Conservation (phyloP, 208 protist species). For the Crithidia expoeki region DNA sequence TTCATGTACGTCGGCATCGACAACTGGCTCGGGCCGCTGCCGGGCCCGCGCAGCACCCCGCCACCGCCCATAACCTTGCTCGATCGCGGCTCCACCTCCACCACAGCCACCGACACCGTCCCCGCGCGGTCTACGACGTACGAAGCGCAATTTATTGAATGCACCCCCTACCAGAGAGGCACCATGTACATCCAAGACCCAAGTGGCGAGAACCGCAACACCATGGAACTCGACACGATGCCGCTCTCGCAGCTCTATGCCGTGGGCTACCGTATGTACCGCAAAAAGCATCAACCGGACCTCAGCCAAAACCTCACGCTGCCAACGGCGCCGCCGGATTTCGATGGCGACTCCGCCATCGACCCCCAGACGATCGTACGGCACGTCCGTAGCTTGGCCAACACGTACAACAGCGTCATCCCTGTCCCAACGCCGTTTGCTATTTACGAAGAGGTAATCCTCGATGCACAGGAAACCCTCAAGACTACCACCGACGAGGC, state of each 20-base stretch:
- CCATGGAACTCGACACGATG: conserved; percentile 46
- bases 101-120: conserved; percentile 44
- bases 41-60: conserved; percentile 14
- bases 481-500: conserved; percentile 27
- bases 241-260: conserved; percentile 73
- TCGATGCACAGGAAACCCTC: conserved; percentile 33
- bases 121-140: conserved; percentile 73
- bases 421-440: conserved; percentile 66
- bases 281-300: conserved; percentile 40
- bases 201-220: conserved; percentile 33
- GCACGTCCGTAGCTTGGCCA: conserved; percentile 74
- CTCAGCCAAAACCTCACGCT: conserved; percentile 36
- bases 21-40: conserved; percentile 34
- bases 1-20: conserved; percentile 36
- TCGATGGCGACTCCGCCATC: conserved; percentile 70
- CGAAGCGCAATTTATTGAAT: conserved; percentile 57
- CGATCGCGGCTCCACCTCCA: conserved; percentile 41
- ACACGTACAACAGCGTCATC: conserved; percentile 47
- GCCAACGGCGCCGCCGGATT: conserved; percentile 70
- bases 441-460: conserved; percentile 69
- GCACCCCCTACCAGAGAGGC: conserved; percentile 49
- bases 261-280: conserved; percentile 59
- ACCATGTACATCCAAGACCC: conserved; percentile 75
- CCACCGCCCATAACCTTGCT: conserved; percentile 45
- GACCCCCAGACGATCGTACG: conserved; percentile 61